Base-by-base conservation (phyloP, 306 rosid genomes). In the Sphenostylis stenocarpa region DNA sequence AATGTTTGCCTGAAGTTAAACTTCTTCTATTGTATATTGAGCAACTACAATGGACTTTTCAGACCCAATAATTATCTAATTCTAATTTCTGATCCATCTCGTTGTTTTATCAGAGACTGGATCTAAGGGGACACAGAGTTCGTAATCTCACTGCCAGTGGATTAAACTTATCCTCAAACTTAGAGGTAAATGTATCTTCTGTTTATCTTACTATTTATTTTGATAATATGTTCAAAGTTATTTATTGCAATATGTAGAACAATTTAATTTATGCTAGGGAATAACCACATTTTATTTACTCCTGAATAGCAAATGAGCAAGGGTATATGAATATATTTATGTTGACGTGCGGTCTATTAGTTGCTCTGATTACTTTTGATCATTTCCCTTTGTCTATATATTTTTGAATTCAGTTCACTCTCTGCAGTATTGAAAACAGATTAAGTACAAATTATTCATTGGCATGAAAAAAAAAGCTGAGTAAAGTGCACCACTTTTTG, bases 61-160 rank as follows among this genome's bases (percentile, higher is more conserved):
- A 38, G 43, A 21, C 45, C 11, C 44, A 34, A 10, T 75, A 34
- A 33, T 26, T 31, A 33, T 73, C 70, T 77, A 73, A 70, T 84
- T 70, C 65, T 75, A 47, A 77, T 39, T 65, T 65, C 12, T 38
- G 31, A n/a, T 36, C 60, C 72, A 65, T 81, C 19, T 76, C 63
- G 70, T 61, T 77, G 49, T 71, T 82, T 67, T 75, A 29, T 45
- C 88, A 95, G 99, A 86, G 98, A 81, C 77, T 96, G 91, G 99
- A 96, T 90, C 99, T 92, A 39, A 90, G 99, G 84, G 99, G 99
- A 60, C 97, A 92, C 79, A 92, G 90, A 84, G 94, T 96, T 76
- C 92, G 92, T 77, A 92, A 90, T 86, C 98, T 96, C 81, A 92
- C 85, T 78, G 86, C 99, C 41, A 87, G 84, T 81, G 97, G 99